These are phyloP conservation scores for Chlamydomonas schloesseri DNA, from an alignment of 139 green algal species.

Conservation along the genomic window DNA sequence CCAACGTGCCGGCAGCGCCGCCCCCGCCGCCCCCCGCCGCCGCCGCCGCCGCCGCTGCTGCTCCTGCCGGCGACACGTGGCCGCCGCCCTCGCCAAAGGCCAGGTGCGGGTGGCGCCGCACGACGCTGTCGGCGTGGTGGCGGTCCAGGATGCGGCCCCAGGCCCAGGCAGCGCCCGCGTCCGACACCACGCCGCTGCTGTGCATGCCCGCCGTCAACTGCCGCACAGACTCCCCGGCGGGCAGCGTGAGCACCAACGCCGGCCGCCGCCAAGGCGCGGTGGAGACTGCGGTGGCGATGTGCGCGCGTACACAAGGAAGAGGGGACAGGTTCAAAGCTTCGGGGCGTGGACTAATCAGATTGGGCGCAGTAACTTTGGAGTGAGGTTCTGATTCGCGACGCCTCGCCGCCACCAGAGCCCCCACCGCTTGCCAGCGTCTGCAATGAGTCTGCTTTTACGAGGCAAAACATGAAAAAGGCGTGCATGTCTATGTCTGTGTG, in stretches of 20 bases:
- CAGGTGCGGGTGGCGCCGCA: conserved; percentile 19
- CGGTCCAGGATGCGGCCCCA: conserved; percentile 72
- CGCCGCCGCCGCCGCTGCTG: background rate
- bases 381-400: too few relatives aligned
- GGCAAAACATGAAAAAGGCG: too few relatives aligned
- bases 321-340: too few relatives aligned
- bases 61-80: too few relatives aligned
- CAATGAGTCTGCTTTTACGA: too few relatives aligned
- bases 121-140: conserved; percentile 46
- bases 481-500: too few relatives aligned
- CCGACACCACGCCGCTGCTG: conserved; percentile 64
- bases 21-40: background rate
- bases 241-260: conserved; percentile 26
- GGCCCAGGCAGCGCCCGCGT: conserved; percentile 65
- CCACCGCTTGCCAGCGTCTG: too few relatives aligned
- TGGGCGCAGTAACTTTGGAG: too few relatives aligned
- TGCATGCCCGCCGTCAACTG: conserved; percentile 63
- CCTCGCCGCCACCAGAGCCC: too few relatives aligned
- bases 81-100: background rate
- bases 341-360: too few relatives aligned
- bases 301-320: too few relatives aligned
- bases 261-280: conserved; percentile 14
- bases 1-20: too few relatives aligned
- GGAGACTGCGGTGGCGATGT: background rate
- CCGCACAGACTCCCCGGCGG: conserved; percentile 20